phyloP scores from a whole-genome alignment of 2,329 filamentous ascomycete species.

The Fusarium buxicola region DNA sequence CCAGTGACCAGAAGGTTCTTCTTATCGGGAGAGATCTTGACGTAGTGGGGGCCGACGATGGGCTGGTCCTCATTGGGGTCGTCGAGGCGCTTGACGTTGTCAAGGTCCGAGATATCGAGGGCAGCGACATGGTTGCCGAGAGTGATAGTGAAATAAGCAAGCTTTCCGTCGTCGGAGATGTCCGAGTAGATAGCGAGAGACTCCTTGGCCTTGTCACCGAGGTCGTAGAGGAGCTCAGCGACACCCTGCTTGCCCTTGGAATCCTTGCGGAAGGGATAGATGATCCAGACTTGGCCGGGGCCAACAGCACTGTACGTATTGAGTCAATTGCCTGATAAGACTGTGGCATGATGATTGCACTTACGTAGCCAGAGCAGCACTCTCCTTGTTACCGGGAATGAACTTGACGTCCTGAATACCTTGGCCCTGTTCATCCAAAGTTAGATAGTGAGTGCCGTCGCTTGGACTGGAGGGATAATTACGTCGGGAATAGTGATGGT shows the following conservation, averaged over 20 bases:
- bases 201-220: constrained; percentile 66
- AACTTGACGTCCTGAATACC: constrained; percentile 75
- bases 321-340: not conserved
- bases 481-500: constrained; percentile 71
- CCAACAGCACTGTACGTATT: constrained; percentile 59
- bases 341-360: constrained; percentile 1
- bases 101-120: constrained; percentile 70
- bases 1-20: constrained; percentile 73
- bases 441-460: not conserved
- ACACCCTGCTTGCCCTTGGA: constrained; percentile 67
- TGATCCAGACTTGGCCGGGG: constrained; percentile 71
- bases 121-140: constrained; percentile 67
- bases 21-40: constrained; percentile 73
- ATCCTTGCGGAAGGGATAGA: constrained; percentile 70
- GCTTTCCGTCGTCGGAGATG: constrained; percentile 67
- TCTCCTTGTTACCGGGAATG: constrained; percentile 69
- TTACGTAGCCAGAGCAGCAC: constrained; percentile 67
- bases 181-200: constrained; percentile 71
- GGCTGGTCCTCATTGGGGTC: constrained; percentile 69
- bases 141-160: constrained; percentile 70
- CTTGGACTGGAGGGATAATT: constrained; percentile 21
- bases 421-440: constrained; percentile 52
- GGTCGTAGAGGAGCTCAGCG: constrained; percentile 68
- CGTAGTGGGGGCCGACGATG: constrained; percentile 70
- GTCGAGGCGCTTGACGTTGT: constrained; percentile 70